Evolutionary conservation across 257 asterid species (phyloP), one percentile per base, ranked within the genome.

Genomic region (Primulina eburnea): DNA sequence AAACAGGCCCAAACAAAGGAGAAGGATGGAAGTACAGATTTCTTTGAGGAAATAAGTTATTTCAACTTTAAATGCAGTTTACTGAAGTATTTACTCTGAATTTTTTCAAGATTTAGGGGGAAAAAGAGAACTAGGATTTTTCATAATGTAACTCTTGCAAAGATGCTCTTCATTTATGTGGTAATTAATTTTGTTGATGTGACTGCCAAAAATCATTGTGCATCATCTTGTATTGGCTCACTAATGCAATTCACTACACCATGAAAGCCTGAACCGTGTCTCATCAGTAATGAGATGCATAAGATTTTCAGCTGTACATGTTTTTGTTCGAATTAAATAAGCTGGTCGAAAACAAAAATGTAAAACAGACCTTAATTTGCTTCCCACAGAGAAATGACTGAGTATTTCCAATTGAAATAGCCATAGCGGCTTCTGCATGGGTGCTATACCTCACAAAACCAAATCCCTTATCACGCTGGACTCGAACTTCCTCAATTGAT

Each of bases 381-480:
- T 87, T 94, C 52, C 96, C 95, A n/a, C 65, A 79, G 29, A 91
- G 86, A 78, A 76, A 72, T 10, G 97, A 81, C 77, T 81, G 94
- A 68, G 89, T 29, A 74, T 90, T 94, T 76, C 99, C 97, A 81
- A 89, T 53, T 61, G 90, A 87, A 71, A 94, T 94, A 29, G 96
- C 99, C 84, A 82, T 69, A 26, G 96, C 95, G 64, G 99, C 97
- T 78, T 88, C 99, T 26, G 87, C 85, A 72, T 94, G 97, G 57
- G 89, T 90, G 75, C 81, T 87, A 78, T 86, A 94, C 78, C 97
- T 84, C 32, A 92, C 90, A 67, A 92, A 92, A 61, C 97, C 97
- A 79, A 90, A 92, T 34, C 97, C 96, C 79, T 90, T 90, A 67
- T 94, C 99, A 17, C 96, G 96, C 80, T 94, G 99, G 61, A 91